A percentile compares a stretch with the other conserved stretches of the same genome.
These are phyloP conservation scores for Lentinula sp. DNA, from an alignment of 768 basidiomycete genomes.

Conservation along the genomic window DNA sequence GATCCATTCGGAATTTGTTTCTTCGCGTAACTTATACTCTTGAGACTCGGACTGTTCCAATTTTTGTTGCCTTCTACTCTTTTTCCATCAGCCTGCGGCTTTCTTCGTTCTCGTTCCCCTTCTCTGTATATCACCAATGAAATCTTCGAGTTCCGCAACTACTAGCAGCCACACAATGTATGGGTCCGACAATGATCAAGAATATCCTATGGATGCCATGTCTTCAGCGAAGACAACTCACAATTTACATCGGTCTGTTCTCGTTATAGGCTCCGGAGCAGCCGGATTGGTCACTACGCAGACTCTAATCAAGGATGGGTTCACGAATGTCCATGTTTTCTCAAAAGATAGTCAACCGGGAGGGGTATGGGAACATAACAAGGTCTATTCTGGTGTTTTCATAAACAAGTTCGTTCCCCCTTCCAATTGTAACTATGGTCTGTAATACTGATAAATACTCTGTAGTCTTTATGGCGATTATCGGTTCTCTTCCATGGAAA, in stretches of 20 bases:
- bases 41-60: not conserved
- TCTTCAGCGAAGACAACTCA: slow-evolving; percentile 9
- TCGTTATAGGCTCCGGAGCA: slow-evolving; percentile 52
- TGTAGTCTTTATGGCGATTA: slow-evolving; percentile 60
- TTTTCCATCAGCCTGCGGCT: not conserved
- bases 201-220: slow-evolving; percentile 10
- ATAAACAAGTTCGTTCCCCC: slow-evolving; percentile 50
- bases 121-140: not conserved
- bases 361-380: slow-evolving; percentile 52
- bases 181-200: not conserved
- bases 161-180: not conserved
- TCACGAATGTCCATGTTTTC: slow-evolving; percentile 45
- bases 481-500: slow-evolving; percentile 47
- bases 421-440: not conserved
- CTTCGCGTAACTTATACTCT: not conserved
- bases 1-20: not conserved
- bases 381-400: slow-evolving; percentile 49
- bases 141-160: not conserved
- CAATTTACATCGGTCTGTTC: slow-evolving; percentile 18
- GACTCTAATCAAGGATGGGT: slow-evolving; percentile 51
- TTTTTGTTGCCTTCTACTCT: not conserved
- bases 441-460: not conserved
- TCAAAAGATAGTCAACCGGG: slow-evolving; percentile 49
- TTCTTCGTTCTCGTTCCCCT: not conserved
- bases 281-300: slow-evolving; percentile 58